Base-by-base conservation (phyloP, 768 basidiomycete species). In the Mycena venus region DNA sequence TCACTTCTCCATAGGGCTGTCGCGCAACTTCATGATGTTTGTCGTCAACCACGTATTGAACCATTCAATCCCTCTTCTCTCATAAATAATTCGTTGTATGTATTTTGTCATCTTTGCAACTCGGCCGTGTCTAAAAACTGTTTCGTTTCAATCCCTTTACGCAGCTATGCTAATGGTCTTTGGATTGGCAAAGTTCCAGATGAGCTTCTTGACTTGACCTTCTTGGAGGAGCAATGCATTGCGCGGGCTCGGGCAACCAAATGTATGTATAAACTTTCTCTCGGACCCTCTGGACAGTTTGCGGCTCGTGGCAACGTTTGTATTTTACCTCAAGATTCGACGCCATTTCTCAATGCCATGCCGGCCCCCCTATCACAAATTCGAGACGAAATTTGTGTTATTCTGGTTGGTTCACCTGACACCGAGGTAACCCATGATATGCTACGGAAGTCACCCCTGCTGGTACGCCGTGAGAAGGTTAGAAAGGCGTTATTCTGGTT, bases 231-330 rank as follows among this genome's bases (percentile, higher is more conserved):
- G 31, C 75, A 78, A 70, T 79, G 78, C 51, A 79, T 75, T 49
- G 70, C 78, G 3, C 55, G 74, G 15, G 67, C 66, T 19, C 3
- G 40, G 40, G 40, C 40, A 42, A 78, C 78, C 9, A 60, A 32
- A 49, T 78, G 78, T 47, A 72, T 75, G 68, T 75, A 74, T 40
- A 79, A 79, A 56, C 53, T 79, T 32, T 14, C 58, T 32, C 27
- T 70, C 2, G 76, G 77, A 19, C 74, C 76, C 21, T 34, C 68
- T 8, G 74, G 77, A 29, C 78, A 79, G 63, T 74, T 76, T 69
- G 77, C 78, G 27, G 68, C 77, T 49, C 73, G 73, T 21, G 78
- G 78, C n/a, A 79, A 79, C 65, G 77, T 74, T 11, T 79, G 78
- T 49, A 70, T 77, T 9, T 69, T 78, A 9, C 75, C 78, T 17